A percentile compares a stretch with the other conserved stretches of the same genome.
Evolutionary conservation across 768 basidiomycete genomes (phyloP).

Genomic region (Scleroderma bovista): DNA sequence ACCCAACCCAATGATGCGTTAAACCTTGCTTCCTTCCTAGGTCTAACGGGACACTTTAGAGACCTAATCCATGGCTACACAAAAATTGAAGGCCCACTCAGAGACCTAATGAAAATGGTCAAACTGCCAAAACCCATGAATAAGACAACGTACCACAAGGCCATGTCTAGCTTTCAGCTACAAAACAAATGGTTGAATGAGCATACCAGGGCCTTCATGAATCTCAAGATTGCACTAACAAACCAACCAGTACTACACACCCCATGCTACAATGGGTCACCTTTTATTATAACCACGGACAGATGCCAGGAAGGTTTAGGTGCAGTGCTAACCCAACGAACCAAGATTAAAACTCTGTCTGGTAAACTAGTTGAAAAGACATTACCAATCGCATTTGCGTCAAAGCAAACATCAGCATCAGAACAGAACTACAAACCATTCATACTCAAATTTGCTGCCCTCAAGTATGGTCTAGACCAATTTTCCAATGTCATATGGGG

Average conservation of each 20-base stretch:
- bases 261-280: constrained; percentile 9
- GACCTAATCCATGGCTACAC: no score
- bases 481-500: constrained; percentile 26
- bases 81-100: no score
- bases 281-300: constrained; percentile 16
- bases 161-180: no score
- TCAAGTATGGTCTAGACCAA: constrained; percentile 31
- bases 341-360: neutral
- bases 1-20: no score
- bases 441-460: constrained; percentile 31
- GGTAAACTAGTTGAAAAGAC: neutral
- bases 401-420: constrained; percentile 26
- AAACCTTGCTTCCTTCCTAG: no score
- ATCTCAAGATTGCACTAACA: neutral
- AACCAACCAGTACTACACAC: constrained; percentile 12
- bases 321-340: constrained; percentile 12
- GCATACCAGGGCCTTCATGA: no score
- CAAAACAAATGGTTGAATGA: no score
- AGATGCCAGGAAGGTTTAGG: constrained; percentile 18
- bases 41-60: no score
- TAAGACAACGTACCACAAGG: no score
- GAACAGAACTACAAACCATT: constrained; percentile 32
- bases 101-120: no score
- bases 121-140: no score
- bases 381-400: constrained; percentile 17